Base-by-base conservation (phyloP, 306 rosid genomes). In the Sophora flavescens region DNA sequence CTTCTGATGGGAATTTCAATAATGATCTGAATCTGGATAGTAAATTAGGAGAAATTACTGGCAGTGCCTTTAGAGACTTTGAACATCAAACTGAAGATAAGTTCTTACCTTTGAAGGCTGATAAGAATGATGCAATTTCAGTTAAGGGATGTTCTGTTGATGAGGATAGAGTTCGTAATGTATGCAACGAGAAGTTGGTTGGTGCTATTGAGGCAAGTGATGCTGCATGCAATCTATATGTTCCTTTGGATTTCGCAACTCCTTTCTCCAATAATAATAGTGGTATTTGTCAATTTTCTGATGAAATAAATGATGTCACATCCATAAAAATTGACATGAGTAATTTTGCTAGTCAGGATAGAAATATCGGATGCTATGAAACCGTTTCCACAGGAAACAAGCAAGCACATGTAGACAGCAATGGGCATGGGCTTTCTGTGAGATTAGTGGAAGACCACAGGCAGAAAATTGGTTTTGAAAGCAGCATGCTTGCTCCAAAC, bases 401-500 rank as follows among this genome's bases (percentile, higher is more conserved):
- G 18, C 82, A 53, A 52, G 62, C 68, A 48, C 61, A n/a, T 72
- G 70, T 57, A 64, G 78, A 61, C 72, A 59, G 35, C 50, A 77
- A 69, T 57, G 74, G 62, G 35, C 13, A 72, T 68, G 78, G 64
- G 67, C 72, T 56, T 67, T 78, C 81, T 1, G 14, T 62, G 39
- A 69, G 63, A 48, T 52, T 72, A 59, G 63, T 67, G 47, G 83
- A 80, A 73, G 84, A 53, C 41, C 79, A 32, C 42, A 30, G 70
- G 42, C 76, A 76, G 53, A 80, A 76, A 44, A 51, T 33, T n/a
- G 75, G 63, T 48, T 77, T 68, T 48, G 85, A 48, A 75, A 83
- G 84, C 42, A 63, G 77, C 74, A 67, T 62, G 57, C 70, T 33
- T 82, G 75, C 78, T 75, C 83, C 77, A 64, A 86, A 78, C 69